phyloP scores from a whole-genome alignment of 805 yeast species.

The Maudiozyma barnettii region DNA sequence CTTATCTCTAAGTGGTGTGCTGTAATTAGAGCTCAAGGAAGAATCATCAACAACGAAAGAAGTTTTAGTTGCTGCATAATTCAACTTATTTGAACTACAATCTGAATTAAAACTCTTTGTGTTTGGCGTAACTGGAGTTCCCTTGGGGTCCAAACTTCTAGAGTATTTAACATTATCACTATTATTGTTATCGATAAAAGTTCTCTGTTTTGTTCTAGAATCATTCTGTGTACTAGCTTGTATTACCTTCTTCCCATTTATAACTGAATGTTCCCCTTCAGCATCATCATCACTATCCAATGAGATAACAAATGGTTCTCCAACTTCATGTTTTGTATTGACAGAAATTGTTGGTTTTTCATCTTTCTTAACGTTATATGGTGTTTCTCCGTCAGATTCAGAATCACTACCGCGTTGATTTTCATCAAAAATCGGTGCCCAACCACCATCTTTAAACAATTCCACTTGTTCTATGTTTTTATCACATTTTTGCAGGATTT shows the following conservation, averaged over 20 bases:
- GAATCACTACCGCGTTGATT: neutral
- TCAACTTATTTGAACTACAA: neutral
- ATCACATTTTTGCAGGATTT: conserved; percentile 47
- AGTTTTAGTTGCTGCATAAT: neutral
- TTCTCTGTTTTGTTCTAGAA: no score
- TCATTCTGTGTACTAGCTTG: no score
- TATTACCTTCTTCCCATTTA: no score
- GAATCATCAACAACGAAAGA: conserved; percentile 19
- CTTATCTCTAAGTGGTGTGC: neutral
- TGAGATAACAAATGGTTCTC: conserved; percentile 29
- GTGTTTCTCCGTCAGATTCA: neutral
- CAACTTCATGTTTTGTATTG: neutral
- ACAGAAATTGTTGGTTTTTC: neutral
- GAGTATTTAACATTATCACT: neutral
- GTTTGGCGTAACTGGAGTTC: neutral
- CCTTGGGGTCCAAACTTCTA: conserved; percentile 16
- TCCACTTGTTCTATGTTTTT: conserved; percentile 55
- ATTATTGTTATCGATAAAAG: no score
- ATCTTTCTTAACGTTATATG: neutral
- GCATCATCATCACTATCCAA: conserved; percentile 42
- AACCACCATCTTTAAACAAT: conserved; percentile 63
- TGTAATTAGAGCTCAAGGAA: conserved; percentile 3
- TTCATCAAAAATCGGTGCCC: conserved; percentile 38
- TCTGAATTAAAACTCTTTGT: conserved; percentile 1
- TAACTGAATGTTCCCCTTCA: neutral